phyloP scores from a whole-genome alignment of 495 filamentous ascomycete species.

The Hypoxylon lienhwacheense region DNA sequence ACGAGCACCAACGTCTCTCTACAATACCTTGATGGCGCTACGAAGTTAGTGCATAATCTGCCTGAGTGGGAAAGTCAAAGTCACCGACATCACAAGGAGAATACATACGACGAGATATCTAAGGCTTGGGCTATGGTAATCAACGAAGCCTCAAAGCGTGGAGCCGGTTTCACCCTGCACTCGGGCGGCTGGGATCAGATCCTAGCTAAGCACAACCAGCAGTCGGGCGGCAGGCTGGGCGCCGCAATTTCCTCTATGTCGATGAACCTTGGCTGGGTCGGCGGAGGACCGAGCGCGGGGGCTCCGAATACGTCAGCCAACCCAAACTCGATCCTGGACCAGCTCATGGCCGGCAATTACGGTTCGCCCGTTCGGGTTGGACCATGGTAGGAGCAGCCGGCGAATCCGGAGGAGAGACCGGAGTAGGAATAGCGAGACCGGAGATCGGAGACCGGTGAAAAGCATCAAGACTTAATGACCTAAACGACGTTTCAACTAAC shows the following conservation, averaged over 20 bases:
- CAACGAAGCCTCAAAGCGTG: constrained; percentile 84
- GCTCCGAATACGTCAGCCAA: constrained; percentile 42
- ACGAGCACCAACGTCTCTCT: constrained; percentile 75
- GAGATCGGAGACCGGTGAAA: not conserved
- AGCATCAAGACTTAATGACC: constrained; percentile 18
- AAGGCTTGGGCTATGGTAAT: constrained; percentile 93
- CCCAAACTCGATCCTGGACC: constrained; percentile 70
- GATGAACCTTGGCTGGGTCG: constrained; percentile 77
- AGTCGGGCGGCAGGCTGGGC: constrained; percentile 79
- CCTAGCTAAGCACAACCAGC: constrained; percentile 83
- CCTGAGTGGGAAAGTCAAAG: constrained; percentile 84
- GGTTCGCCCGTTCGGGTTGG: constrained; percentile 74
- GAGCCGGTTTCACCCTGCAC: constrained; percentile 87
- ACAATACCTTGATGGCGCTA: constrained; percentile 84
- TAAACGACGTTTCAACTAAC: constrained; percentile 20
- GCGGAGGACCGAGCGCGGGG: constrained; percentile 48
- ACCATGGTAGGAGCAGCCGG: constrained; percentile 56
- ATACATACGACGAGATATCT: constrained; percentile 93
- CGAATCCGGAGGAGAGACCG: not conserved
- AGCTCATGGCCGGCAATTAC: constrained; percentile 78
- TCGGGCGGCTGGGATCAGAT: constrained; percentile 93
- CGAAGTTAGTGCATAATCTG: constrained; percentile 83
- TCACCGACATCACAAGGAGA: constrained; percentile 88
- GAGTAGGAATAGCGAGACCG: not conserved
- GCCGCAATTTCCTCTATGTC: constrained; percentile 76